phyloP scores from a whole-genome alignment of 768 basidiomycete species.

The Naganishia vaughanmartiniae region DNA sequence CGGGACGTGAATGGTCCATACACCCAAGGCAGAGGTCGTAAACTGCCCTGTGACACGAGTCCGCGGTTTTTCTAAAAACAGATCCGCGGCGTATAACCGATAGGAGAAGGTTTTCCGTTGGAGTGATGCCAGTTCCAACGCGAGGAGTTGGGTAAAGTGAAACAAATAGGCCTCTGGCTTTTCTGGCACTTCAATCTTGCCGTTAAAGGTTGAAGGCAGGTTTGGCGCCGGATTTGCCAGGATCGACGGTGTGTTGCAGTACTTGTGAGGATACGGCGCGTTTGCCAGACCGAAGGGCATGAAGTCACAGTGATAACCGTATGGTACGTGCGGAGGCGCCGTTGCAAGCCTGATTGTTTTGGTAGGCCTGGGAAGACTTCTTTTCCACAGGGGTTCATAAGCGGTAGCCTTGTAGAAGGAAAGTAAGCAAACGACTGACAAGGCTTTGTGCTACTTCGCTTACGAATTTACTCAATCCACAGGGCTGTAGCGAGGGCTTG shows the following conservation, averaged over 20 bases:
- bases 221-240: conserved; percentile 18
- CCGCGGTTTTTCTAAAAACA: conserved; percentile 20
- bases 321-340: conserved; percentile 16
- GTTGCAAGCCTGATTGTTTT: not conserved
- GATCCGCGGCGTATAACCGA: conserved; percentile 28
- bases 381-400: conserved; percentile 15
- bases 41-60: conserved; percentile 29
- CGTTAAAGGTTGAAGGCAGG: not conserved
- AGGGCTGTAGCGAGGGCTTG: conserved; percentile 4
- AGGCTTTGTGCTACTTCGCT: not conserved
- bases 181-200: conserved; percentile 6
- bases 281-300: not conserved
- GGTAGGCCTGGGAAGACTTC: conserved; percentile 3
- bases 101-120: conserved; percentile 18
- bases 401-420: conserved; percentile 6
- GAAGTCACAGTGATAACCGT: conserved; percentile 1
- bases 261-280: not conserved
- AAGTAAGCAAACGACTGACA: not conserved
- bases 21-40: conserved; percentile 2
- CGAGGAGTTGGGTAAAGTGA: conserved; percentile 38
- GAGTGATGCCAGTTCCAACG: conserved; percentile 33
- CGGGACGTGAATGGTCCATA: conserved; percentile 41
- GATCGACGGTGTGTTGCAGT: conserved; percentile 26
- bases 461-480: conserved; percentile 16
- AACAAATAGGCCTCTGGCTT: conserved; percentile 29